Evolutionary conservation across 148 eudicot species (phyloP).

Genomic region (Cornus kousa): DNA sequence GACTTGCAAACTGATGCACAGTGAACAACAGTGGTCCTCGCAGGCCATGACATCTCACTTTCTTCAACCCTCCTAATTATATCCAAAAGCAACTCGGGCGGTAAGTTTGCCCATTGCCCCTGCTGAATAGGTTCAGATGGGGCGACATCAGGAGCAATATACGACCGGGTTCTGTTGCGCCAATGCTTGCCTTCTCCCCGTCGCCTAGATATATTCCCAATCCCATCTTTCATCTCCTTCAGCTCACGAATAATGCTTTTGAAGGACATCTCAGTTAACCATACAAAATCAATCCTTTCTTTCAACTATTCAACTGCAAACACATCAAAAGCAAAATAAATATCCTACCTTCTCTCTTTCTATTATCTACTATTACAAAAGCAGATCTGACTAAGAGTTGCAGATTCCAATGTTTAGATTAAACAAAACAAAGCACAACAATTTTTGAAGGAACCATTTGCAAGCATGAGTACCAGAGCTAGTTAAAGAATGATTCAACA

Average conservation of each 20-base stretch:
- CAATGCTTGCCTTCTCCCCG: constrained; percentile 58
- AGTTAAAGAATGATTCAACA: too few relatives aligned
- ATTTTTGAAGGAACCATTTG: too few relatives aligned
- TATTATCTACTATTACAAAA: background rate
- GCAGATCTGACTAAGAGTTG: background rate
- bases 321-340: background rate
- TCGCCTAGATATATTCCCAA: constrained; percentile 62
- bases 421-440: too few relatives aligned
- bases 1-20: constrained; percentile 62
- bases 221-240: constrained; percentile 70
- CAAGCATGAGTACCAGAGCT: too few relatives aligned
- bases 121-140: constrained; percentile 45
- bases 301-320: constrained; percentile 11
- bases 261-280: constrained; percentile 55
- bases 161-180: constrained; percentile 66
- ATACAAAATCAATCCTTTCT: constrained; percentile 10
- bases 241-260: constrained; percentile 68
- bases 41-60: constrained; percentile 56
- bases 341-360: background rate
- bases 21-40: constrained; percentile 43
- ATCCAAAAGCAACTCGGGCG: constrained; percentile 82
- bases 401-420: too few relatives aligned
- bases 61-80: constrained; percentile 57
- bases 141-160: constrained; percentile 76
- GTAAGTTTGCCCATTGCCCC: constrained; percentile 84